A percentile compares a stretch with the other conserved stretches of the same genome.
phyloP scores from a whole-genome alignment of 192 early-diverging fungal species.

The Umbelopsis sp. region DNA sequence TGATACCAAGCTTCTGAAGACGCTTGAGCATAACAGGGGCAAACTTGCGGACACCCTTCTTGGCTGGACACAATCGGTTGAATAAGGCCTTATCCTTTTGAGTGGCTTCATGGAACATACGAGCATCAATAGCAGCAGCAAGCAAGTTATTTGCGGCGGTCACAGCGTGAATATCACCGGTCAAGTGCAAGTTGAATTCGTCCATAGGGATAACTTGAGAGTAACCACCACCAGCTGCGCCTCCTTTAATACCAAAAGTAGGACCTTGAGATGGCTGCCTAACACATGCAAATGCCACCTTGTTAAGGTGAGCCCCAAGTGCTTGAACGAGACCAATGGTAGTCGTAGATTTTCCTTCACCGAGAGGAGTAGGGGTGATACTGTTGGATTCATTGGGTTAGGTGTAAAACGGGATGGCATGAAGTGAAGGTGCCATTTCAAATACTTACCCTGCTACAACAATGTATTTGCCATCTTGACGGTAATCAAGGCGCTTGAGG shows the following conservation, averaged over 20 bases:
- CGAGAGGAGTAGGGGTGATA: constrained; percentile 97
- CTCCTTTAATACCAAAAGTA: constrained; percentile 99
- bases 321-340: constrained; percentile 95
- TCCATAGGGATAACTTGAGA: constrained; percentile 99
- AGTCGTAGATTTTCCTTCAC: constrained; percentile 98
- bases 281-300: constrained; percentile 92
- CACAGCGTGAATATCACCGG: constrained; percentile 98
- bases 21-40: constrained; percentile 86
- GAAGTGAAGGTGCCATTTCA: not conserved
- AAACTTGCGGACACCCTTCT: constrained; percentile 84
- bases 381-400: constrained; percentile 22
- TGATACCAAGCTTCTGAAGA: constrained; percentile 79
- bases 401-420: too few species aligned
- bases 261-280: constrained; percentile 99
- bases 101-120: constrained; percentile 97
- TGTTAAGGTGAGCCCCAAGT: constrained; percentile 89
- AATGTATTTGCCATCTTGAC: constrained; percentile 86
- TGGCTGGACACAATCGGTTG: constrained; percentile 83
- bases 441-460: constrained; percentile 84
- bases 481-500: constrained; percentile 78
- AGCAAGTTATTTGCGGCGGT: constrained; percentile 97
- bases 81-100: constrained; percentile 79
- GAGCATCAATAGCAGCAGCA: constrained; percentile 96
- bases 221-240: constrained; percentile 97
- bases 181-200: constrained; percentile 98